phyloP scores from a whole-genome alignment of 768 basidiomycete species.

The Leucosporidium creatinivorum region DNA sequence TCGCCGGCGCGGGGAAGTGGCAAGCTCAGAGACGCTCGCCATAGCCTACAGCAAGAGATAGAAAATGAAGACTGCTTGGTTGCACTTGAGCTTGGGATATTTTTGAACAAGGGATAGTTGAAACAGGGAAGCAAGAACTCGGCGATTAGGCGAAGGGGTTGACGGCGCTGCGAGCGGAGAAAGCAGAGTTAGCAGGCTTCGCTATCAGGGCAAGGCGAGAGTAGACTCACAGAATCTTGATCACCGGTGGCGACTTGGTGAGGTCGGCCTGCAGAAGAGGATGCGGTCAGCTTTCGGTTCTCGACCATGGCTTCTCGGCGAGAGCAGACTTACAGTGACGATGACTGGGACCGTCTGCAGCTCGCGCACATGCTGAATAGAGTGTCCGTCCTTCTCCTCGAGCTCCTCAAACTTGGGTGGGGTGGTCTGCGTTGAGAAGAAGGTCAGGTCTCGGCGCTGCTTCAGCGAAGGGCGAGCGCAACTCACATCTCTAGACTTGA shows the following conservation, averaged over 20 bases:
- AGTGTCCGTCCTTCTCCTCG: constrained; percentile 70
- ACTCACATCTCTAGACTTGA: constrained; percentile 46
- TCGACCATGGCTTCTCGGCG: not conserved
- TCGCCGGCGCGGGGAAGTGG: no score
- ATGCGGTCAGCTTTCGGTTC: not conserved
- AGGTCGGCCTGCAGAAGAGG: constrained; percentile 13
- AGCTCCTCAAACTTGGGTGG: constrained; percentile 78
- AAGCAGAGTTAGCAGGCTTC: no score
- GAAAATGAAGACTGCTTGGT: no score
- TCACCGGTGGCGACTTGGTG: constrained; percentile 23
- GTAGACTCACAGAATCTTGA: not conserved
- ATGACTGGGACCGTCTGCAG: constrained; percentile 83
- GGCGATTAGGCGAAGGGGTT: no score
- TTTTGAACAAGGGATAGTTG: not conserved
- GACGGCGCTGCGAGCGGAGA: no score
- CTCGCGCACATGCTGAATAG: constrained; percentile 89
- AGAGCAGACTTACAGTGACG: constrained; percentile 4
- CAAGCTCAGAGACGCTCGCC: no score
- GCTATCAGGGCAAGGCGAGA: no score
- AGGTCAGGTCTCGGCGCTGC: constrained; percentile 62
- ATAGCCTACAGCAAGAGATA: no score
- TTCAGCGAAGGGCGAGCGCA: constrained; percentile 55
- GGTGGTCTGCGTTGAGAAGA: not conserved
- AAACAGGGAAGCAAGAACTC: not conserved
- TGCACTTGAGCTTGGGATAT: constrained; percentile 2